These are phyloP conservation scores for Isoetes taiwanensis DNA, from an alignment of 75 land plant genomes.

Conservation along the genomic window DNA sequence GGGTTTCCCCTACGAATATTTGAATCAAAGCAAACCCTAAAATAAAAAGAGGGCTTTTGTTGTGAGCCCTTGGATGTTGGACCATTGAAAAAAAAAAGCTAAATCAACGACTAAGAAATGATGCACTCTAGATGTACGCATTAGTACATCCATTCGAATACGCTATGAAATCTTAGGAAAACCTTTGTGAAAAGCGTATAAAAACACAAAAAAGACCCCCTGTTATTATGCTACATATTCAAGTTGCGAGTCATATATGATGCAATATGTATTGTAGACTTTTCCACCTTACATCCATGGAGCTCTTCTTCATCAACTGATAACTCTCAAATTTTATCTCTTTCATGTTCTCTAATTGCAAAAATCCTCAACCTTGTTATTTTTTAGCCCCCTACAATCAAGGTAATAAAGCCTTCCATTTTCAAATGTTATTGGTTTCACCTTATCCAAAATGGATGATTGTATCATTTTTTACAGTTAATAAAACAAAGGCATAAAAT, in stretches of 20 bases:
- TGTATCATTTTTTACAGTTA: slow-evolving; percentile 30
- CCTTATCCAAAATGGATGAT: not conserved
- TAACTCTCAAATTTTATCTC: slow-evolving; percentile 50
- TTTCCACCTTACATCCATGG: slow-evolving; percentile 71
- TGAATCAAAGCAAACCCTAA: too few relatives aligned
- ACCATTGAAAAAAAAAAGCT: too few relatives aligned
- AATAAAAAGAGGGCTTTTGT: too few relatives aligned
- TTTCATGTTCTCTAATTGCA: slow-evolving; percentile 40
- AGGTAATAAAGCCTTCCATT: slow-evolving; percentile 30
- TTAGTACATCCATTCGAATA: too few relatives aligned
- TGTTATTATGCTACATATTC: too few relatives aligned
- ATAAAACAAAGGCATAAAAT: slow-evolving; percentile 85
- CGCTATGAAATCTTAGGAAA: too few relatives aligned
- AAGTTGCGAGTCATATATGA: slow-evolving; percentile 40
- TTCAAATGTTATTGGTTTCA: not conserved
- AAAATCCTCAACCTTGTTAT: slow-evolving; percentile 67
- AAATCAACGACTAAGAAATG: too few relatives aligned
- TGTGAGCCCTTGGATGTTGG: too few relatives aligned
- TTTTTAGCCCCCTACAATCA: slow-evolving; percentile 78
- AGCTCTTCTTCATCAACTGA: slow-evolving; percentile 33
- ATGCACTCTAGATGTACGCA: too few relatives aligned
- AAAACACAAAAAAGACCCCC: too few relatives aligned
- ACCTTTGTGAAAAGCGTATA: too few relatives aligned
- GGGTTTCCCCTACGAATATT: too few relatives aligned
- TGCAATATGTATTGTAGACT: slow-evolving; percentile 40